Conservation (phyloP, 345 rosid species). For the Corymbia maculata region DNA sequence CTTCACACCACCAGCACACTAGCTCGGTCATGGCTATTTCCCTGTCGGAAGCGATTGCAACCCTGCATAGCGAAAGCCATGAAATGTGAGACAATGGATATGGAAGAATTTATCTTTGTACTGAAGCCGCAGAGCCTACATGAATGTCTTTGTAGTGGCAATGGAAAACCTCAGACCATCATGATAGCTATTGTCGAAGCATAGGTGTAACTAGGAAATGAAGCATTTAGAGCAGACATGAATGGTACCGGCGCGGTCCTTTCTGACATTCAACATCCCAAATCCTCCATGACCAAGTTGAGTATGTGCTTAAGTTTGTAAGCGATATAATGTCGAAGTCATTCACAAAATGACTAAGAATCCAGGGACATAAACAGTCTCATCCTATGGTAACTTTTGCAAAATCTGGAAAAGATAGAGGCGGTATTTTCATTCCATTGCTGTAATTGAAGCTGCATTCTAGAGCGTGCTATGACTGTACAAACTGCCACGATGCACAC, state of each 20-base stretch:
- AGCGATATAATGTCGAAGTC: not conserved
- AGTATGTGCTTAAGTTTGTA: slow-evolving; percentile 1
- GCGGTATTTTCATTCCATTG: not conserved
- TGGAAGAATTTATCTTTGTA: no score
- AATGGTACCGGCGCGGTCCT: not conserved
- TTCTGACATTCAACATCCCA: slow-evolving; percentile 9
- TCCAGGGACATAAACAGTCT: not conserved
- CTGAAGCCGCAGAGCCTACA: no score
- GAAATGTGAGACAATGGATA: no score
- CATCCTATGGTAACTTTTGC: not conserved
- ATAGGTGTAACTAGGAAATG: no score
- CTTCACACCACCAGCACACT: no score
- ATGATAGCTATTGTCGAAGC: not conserved
- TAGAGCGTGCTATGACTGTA: not conserved
- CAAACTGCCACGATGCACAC: not conserved
- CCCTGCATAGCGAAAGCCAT: no score
- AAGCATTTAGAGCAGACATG: not conserved
- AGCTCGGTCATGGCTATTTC: no score
- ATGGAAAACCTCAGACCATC: no score
- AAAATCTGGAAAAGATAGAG: not conserved
- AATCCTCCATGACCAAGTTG: slow-evolving; percentile 9
- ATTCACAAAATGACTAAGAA: not conserved
- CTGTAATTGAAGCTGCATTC: not conserved
- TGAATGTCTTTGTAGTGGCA: no score
- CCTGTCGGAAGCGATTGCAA: no score